A percentile compares a stretch with the other conserved stretches of the same genome.
phyloP scores from a whole-genome alignment of 768 basidiomycete genomes.

The Lyophyllum atratum region DNA sequence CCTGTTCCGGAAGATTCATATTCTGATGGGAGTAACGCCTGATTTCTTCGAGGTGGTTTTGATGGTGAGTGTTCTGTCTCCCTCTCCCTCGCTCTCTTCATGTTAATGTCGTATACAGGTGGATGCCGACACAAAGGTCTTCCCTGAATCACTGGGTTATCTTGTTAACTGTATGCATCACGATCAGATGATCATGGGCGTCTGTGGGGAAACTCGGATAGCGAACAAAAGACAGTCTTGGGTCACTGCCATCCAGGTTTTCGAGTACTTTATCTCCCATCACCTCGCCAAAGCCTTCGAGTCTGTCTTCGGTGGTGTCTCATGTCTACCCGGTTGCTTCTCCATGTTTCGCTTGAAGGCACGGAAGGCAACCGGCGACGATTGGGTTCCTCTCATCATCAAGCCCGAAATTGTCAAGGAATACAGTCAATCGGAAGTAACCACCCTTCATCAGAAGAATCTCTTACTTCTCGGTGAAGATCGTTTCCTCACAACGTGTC shows the following conservation, averaged over 20 bases:
- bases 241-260: slow-evolving; percentile 98
- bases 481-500: slow-evolving; percentile 96
- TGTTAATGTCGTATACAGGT: slow-evolving; percentile 62
- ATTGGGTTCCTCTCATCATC: slow-evolving; percentile 96
- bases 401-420: slow-evolving; percentile 98
- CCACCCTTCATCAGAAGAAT: slow-evolving; percentile 97
- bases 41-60: slow-evolving; percentile 97
- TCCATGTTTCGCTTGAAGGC: slow-evolving; percentile 99
- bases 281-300: slow-evolving; percentile 98
- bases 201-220: slow-evolving; percentile 98
- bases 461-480: slow-evolving; percentile 95
- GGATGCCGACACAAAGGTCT: slow-evolving; percentile 97
- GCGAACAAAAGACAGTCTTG: slow-evolving; percentile 98
- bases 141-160: slow-evolving; percentile 84
- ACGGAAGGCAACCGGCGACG: slow-evolving; percentile 82
- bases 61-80: slow-evolving; percentile 91
- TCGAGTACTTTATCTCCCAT: slow-evolving; percentile 99
- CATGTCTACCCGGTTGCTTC: slow-evolving; percentile 99
- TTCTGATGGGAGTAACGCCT: slow-evolving; percentile 98
- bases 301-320: slow-evolving; percentile 98
- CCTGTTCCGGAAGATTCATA: slow-evolving; percentile 94
- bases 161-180: slow-evolving; percentile 99
- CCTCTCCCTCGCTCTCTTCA: no score
- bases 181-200: slow-evolving; percentile 98
- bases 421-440: slow-evolving; percentile 93